Conservation (phyloP, 2,329 filamentous ascomycete genomes). For the Metarhizium sp. region DNA sequence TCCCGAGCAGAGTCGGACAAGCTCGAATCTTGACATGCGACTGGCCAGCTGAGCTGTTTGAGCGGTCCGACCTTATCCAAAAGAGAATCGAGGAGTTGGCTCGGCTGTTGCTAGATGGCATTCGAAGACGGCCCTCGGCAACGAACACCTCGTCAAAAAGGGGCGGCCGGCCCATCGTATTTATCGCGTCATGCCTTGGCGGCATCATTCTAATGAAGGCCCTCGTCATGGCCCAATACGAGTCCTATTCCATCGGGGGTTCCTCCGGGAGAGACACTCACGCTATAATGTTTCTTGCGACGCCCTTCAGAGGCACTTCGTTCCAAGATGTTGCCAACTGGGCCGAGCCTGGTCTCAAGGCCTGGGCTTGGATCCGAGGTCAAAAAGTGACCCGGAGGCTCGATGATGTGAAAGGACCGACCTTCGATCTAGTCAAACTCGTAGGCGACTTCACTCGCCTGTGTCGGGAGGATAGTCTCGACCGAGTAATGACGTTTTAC, state of each 20-base stretch:
- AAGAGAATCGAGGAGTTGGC: conserved; percentile 10
- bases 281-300: conserved; percentile 18
- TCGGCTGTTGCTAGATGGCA: not conserved
- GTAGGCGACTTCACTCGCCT: too few relatives aligned
- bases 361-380: not conserved
- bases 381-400: too few relatives aligned
- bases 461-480: too few relatives aligned
- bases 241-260: conserved; percentile 4
- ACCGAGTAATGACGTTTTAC: too few relatives aligned
- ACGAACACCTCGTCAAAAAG: not conserved
- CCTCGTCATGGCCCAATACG: conserved; percentile 11
- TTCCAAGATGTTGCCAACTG: conserved; percentile 15
- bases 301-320: conserved; percentile 18
- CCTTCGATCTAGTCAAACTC: too few relatives aligned
- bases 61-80: conserved; percentile 8
- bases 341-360: conserved; percentile 10
- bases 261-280: conserved; percentile 11
- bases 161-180: conserved; percentile 16
- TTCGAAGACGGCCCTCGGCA: conserved; percentile 8
- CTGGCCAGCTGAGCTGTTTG: conserved; percentile 17
- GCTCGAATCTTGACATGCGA: conserved; percentile 20
- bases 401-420: too few relatives aligned
- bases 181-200: conserved; percentile 25
- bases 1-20: conserved; percentile 9
- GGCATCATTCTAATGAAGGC: conserved; percentile 21